Evolutionary conservation across 2,329 filamentous ascomycete genomes (phyloP), one percentile per base, ranked within the genome.

Genomic region (Claviceps fusiformis): DNA sequence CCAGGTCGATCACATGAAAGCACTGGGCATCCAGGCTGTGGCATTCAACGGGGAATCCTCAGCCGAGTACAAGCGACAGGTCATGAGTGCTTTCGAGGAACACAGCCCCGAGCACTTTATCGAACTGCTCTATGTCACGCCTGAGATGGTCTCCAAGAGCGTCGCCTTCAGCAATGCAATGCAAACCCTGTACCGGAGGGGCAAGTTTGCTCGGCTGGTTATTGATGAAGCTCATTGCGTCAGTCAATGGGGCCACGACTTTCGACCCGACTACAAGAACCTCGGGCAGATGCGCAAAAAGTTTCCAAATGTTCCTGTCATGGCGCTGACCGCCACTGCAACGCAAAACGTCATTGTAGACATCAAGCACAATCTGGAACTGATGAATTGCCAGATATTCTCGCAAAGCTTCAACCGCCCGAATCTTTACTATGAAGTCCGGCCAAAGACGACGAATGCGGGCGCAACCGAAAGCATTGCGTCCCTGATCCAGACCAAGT

Each of bases 141-240:
- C 93, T 0, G 93, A 98, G 71, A 97, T 97, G 92, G 77, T 98
- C 52, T 89, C 78, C 71, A 92, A 91, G 66, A 98, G 85, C 66
- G 68, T 77, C 46, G 72, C 73, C 2, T 87, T 97, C 68, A 73
- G 83, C 56, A 77, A 75, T 53, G 79, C 76, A 3, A 76, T 98
- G 59, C 72, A 80, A 53, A 75, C 74, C 2, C 75, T 98, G n/a
- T 79, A 95, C 67, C 69, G 70, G 15, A 82, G 82, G 52, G 74
- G 78, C 3, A 87, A 85, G 62, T 81, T 98, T 53, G 92, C 95
- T 17, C 83, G 93, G 31, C 82, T 98, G 51, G 93, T 98, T 54
- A 95, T 98, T 59, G 93, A 98, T 62, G 95, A 98, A 71, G 93
- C 93, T n/a, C 93, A 98, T 68, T 98, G 93, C 68, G 92, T 98